A percentile compares a stretch with the other conserved stretches of the same genome.
Conservation (phyloP, 2,329 filamentous ascomycete genomes). For the Phaeophleospora eucalypticola region DNA sequence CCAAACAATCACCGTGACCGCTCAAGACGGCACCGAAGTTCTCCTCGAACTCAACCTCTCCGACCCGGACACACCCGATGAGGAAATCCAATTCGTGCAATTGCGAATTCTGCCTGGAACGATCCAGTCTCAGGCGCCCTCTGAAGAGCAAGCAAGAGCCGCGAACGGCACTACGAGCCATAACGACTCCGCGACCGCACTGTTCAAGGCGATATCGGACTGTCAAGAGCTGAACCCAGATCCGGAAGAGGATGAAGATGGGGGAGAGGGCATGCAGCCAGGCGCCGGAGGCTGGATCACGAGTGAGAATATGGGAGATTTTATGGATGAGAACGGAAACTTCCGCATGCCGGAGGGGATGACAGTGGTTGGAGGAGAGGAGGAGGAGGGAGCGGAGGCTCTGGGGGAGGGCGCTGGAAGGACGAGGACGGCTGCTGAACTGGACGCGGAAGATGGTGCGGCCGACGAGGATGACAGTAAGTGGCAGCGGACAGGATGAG, state of each 20-base stretch:
- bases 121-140: conserved; percentile 11
- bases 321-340: conserved; percentile 75
- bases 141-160: background rate
- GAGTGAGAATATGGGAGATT: conserved; percentile 82
- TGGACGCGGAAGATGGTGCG: conserved; percentile 20
- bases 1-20: conserved; percentile 70
- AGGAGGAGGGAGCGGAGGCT: conserved; percentile 31
- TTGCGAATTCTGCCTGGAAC: conserved; percentile 56
- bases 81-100: conserved; percentile 61
- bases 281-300: conserved; percentile 83
- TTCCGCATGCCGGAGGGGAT: conserved; percentile 70
- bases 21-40: conserved; percentile 60
- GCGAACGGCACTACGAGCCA: conserved; percentile 11
- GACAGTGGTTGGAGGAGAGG: conserved; percentile 50
- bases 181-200: conserved; percentile 34
- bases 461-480: conserved; percentile 43
- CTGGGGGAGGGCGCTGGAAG: conserved; percentile 31
- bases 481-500: conserved; percentile 39
- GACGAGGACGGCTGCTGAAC: conserved; percentile 40
- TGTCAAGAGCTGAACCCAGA: conserved; percentile 77
- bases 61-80: conserved; percentile 56
- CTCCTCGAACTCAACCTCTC: conserved; percentile 67
- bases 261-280: conserved; percentile 51
- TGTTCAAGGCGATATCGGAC: conserved; percentile 67
- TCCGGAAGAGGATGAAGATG: conserved; percentile 48